Evolutionary conservation across 768 basidiomycete species (phyloP), one percentile per base, ranked within the genome.

Genomic region (Coprinopsis marcescibilis): DNA sequence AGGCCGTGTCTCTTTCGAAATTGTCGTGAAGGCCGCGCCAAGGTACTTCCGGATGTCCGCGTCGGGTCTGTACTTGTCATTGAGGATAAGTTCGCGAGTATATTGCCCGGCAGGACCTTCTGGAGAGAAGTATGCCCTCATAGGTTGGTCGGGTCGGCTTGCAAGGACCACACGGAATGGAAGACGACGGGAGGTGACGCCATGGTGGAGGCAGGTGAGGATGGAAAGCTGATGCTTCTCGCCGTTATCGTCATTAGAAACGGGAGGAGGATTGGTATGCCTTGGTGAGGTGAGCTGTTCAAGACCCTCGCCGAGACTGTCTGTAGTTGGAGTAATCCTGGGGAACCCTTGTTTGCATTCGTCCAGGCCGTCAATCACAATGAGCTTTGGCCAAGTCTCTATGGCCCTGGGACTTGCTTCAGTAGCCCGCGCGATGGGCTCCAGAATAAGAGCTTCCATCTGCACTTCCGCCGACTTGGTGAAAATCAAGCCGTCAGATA

Each of bases 361-460:
- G 24, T 52, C 51, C n/a, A 52, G 27, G 2, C 45, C 51, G 39
- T 52, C 51, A 21, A 52, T 40, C 3, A 47, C n/a, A 14, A 52
- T 39, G 10, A 38, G 4, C 26, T 20, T 43, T 8, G 23, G 26
- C 42, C 26, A 25, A n/a, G 23, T 23, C 4, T 27, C 20, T 8
- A 17, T 8, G 13, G 25, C 42, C 6, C 6, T 6, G 20, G 35
- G 15, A 6, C 15, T 19, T 17, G 13, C 13, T n/a, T n/a, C n/a
- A n/a, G n/a, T n/a, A 8, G 35, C 35, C 15, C 20, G 35, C 15
- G 15, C 7, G 13, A 19, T 19, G 6, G 35, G 35, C 15, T 36
- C 35, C 15, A 43, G 42, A 23, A 50, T 19, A 11, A 50, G 27
- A 5, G 6, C 17, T 15, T 36, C 19, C 33, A 50, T 34, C 43